Base-by-base conservation (phyloP, 495 filamentous ascomycete species). In the Penicillium parvum region DNA sequence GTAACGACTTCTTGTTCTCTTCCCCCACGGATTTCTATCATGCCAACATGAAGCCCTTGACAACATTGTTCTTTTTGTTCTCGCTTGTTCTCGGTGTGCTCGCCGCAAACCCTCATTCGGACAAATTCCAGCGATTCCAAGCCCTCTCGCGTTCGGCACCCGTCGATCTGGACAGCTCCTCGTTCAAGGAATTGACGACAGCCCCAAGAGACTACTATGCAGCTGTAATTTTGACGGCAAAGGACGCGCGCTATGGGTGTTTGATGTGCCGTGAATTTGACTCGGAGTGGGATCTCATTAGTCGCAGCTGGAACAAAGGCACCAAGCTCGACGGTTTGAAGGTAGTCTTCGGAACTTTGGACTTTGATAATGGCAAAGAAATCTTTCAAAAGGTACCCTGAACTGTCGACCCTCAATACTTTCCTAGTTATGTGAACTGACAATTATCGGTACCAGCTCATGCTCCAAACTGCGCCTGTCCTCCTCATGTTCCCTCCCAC, bases 381-480 rank as follows among this genome's bases (percentile, higher is more conserved):
- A 86, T 83, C 7, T 99, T 99, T 52, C 84, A 96, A 69, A 86
- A 85, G 64, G 91, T 96, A 75, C n/a, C n/a, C n/a, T n/a, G n/a
- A n/a, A n/a, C n/a, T 14, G 8, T 9, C 2, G 14, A 7, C 9
- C 11, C 6, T 32, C n/a, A 3, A 21, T 4, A 15, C 16, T 20
- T 16, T 2, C 5, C 15, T 9, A 19, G 32, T 6, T 6, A 5
- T 27, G 6, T 11, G 6, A 27, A 6, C 11, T 6, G 6, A 5
- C 5, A 27, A 27, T 27, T 27, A 6, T 27, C 21, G 32, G 5
- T 10, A 50, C 41, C 23, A 97, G 91, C 74, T 96, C 38, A 85
- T 87, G 69, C 79, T 99, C 27, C 91, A 96, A 82, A 95, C 92
- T 26, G 92, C 94, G 11, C 92, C 92, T 2, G 82, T 97, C 21